Evolutionary conservation across 1,284 basidiomycete genomes (phyloP), one percentile per base, ranked within the genome.

Genomic region (Wallemia hederae): DNA sequence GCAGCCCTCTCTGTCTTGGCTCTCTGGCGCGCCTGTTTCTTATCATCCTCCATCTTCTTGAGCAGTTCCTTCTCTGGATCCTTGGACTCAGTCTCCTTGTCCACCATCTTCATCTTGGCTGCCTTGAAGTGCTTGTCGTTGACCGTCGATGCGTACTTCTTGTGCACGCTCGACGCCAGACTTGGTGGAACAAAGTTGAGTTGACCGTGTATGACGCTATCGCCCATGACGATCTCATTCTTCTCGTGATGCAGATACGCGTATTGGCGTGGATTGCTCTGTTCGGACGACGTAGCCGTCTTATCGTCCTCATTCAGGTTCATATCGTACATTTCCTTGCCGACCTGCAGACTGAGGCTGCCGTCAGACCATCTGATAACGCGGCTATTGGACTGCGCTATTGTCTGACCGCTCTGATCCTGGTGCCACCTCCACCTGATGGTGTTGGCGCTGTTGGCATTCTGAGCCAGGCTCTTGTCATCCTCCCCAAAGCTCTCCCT

Each of bases 281-380:
- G 59, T 17, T 61, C 55, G 22, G 60, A 55, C 7, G 61, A 49
- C 15, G 66, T 55, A 19, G 64, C 59, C 33, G 75, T 74, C 55
- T 77, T 81, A 9, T 82, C 83, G 66, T 88, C 84, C 62, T 83
- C 72, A 62, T 77, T 80, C 68, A 82, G 77, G 59, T 77, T 80
- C 62, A 94, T 81, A 72, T 94, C 88, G 69, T 90, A 91, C 2
- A 90, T 75, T 67, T 94, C 90, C 63, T 83, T 83, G 59, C 90
- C 89, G 61, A 94, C 74, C 64, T 85, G 81, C 33, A 94, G 76
- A 66, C 85, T 89, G 64, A 86, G 73, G 17, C 82, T 78, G 26
- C 89, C 89, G 68, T 94, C 90, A 24, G 86, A 91, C 89, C 89
- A 94, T 7, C 82, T 80, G 61, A 94, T 80, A 34, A 91, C 75